Conservation (phyloP, 139 green algal genomes). For the Chlorella sp. region DNA sequence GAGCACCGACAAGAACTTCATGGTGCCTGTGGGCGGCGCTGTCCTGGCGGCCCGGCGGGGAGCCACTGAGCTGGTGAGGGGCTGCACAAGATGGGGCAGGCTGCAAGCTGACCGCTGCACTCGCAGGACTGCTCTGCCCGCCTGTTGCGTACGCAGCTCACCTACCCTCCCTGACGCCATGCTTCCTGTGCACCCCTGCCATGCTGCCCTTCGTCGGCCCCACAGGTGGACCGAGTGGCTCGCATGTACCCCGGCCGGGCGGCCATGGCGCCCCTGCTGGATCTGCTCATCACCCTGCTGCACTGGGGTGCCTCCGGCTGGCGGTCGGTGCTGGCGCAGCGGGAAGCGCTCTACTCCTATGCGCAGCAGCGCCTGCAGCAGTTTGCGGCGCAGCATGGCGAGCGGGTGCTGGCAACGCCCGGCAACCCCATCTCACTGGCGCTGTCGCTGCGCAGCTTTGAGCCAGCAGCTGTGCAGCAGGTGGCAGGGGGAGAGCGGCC, state of each 20-base stretch:
- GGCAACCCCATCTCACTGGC: conserved; percentile 93
- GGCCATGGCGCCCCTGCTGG: conserved; percentile 77
- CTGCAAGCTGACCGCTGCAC: not conserved
- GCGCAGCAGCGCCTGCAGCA: conserved; percentile 37
- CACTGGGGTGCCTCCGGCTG: conserved; percentile 79
- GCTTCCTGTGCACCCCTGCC: not conserved
- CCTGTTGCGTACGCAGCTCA: not conserved
- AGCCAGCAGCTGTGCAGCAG: not conserved
- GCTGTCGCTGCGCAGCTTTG: conserved; percentile 73
- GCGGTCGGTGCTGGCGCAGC: conserved; percentile 66
- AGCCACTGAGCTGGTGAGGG: conserved; percentile 28
- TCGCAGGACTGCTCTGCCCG: not conserved
- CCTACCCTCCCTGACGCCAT: not conserved
- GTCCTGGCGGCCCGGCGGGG: conserved; percentile 60
- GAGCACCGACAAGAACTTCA: conserved; percentile 96
- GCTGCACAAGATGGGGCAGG: not conserved
- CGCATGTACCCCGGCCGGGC: conserved; percentile 87
- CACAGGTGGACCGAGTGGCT: conserved; percentile 80
- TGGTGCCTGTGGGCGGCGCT: conserved; percentile 93
- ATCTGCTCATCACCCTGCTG: conserved; percentile 96
- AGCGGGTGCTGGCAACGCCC: conserved; percentile 84
- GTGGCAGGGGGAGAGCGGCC: not conserved
- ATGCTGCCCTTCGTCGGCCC: not conserved
- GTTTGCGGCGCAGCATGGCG: conserved; percentile 61
- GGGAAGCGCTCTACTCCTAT: conserved; percentile 71